Base-by-base conservation (phyloP, 345 rosid species). In the Angophora floribunda region DNA sequence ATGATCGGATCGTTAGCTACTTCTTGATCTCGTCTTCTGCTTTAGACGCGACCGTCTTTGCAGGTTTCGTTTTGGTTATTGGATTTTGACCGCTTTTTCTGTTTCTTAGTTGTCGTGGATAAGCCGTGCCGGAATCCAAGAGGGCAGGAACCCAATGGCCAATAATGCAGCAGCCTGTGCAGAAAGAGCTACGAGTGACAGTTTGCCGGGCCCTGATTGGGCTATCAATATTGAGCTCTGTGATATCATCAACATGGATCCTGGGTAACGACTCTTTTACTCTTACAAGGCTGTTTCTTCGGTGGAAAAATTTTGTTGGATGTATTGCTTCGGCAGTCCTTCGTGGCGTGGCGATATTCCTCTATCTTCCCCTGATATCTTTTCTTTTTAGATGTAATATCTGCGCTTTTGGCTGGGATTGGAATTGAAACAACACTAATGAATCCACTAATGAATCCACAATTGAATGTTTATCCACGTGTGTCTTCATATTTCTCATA, bases 181-280 rank as follows among this genome's bases (percentile, higher is more conserved):
- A 36, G 99, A 98, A 94, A 96, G 99, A 91, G 99, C 99, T 13
- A 98, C 99, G 1, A 97, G 93, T 88, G 99, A 98, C 90, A 93
- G 91, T 93, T 88, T 98, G 92, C 91, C 93, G 86, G 98, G 97
- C 88, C 99, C 99, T 4, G 99, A 98, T 88, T 98, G 99, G 99
- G 99, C 99, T 86, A 88, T 98, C 87, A 98, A 95, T 93, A 93
- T 98, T 19, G 99, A 98, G 91, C 90, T 98, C 7, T 98, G 99
- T 85, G 99, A 98, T 90, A 90, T 96, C 89, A 94, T 98, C 91
- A 97, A 98, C 95, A 93, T 95, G 96, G 97, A 98, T 92, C 98
- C 97, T 79, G 91, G 97, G 99, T 98, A 97, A 89, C 8, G 47
- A n/a, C 51, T 52, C 26, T 49, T 28, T 41, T 14, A 7, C 17